phyloP scores from a whole-genome alignment of 2,329 filamentous ascomycete species.

The Pseudopyricularia cyperi region DNA sequence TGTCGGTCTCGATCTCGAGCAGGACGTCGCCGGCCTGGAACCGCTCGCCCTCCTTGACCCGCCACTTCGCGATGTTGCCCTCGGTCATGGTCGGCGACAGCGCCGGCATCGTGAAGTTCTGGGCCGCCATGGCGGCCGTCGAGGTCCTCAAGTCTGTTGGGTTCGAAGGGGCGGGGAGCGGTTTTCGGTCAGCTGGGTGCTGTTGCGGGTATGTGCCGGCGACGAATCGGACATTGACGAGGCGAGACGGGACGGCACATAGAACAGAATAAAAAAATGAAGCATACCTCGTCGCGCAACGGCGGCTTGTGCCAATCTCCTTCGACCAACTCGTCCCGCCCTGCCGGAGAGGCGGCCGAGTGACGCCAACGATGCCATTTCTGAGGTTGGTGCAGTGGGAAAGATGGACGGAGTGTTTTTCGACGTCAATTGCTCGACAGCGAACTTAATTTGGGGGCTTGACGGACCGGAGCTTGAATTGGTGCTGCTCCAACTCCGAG shows the following conservation, averaged over 20 bases:
- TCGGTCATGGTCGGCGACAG: slow-evolving; percentile 91
- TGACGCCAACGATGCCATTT: slow-evolving; percentile 9
- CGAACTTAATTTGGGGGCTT: background rate
- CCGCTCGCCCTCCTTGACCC: slow-evolving; percentile 73
- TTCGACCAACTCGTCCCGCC: slow-evolving; percentile 17
- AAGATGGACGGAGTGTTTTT: background rate
- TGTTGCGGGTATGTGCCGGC: background rate
- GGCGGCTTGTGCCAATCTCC: slow-evolving; percentile 36
- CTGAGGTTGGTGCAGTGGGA: background rate
- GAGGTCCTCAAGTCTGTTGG: slow-evolving; percentile 51
- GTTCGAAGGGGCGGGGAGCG: slow-evolving; percentile 3
- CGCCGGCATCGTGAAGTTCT: slow-evolving; percentile 85
- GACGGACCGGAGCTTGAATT: background rate
- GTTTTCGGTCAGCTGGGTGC: background rate
- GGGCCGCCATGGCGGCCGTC: slow-evolving; percentile 53
- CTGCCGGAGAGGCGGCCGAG: slow-evolving; percentile 8
- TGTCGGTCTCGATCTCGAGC: slow-evolving; percentile 87
- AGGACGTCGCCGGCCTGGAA: slow-evolving; percentile 77
- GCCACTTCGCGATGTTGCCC: slow-evolving; percentile 77
- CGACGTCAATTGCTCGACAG: background rate
- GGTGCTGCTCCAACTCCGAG: background rate
- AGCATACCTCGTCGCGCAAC: slow-evolving; percentile 43
- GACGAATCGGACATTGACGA: background rate
- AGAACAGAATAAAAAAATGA: background rate
- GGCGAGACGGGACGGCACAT: background rate